Evolutionary conservation across 495 filamentous ascomycete species (phyloP), one percentile per base, ranked within the genome.

Genomic region (Penicillium coprophilum): DNA sequence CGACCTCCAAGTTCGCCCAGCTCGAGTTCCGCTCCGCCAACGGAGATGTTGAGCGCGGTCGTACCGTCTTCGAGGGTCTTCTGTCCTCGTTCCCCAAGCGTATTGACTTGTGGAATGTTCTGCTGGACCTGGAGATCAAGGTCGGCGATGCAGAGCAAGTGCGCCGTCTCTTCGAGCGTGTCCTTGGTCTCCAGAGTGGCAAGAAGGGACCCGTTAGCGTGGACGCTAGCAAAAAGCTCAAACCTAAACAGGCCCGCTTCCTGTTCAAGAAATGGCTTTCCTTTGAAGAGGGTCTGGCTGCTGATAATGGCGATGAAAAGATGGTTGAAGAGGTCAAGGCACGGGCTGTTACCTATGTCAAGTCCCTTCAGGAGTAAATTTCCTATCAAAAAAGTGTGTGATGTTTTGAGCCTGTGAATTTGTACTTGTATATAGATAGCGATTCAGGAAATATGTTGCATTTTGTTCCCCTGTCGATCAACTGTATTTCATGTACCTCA

Each of bases 61-160:
- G 95, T 9, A 97, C 94, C 6, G 86, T 97, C 41, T 96, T 97
- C 62, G 94, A 97, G 71, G 89, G 86, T 32, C 80, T 98, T 5
- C 77, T 97, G 7, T 80, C 84, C 23, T 86, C 86, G 15, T 96
- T 87, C 78, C 90, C 90, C 56, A 94, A 92, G 79, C 88, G 87
- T 56, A 81, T 91, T 45, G 91, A 96, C 69, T 71, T 96, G 47
- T 97, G 93, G 92, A 96, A 92, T 71, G 83, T 95, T 64, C 85
- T 93, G 39, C 60, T 97, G 12, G 90, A 96, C 61, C 79, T 96
- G 58, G 94, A 98, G 75, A 87, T 88, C 56, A 85, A 81, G 63
- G 65, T 76, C 58, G 85, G 80, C 13, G 80, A 85, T 46, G 75
- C 77, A 32, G 87, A 88, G 52, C 77, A 83, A 52, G 81, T 93